phyloP scores from a whole-genome alignment of 2,329 filamentous ascomycete species.

The Colletotrichum endophyticum region DNA sequence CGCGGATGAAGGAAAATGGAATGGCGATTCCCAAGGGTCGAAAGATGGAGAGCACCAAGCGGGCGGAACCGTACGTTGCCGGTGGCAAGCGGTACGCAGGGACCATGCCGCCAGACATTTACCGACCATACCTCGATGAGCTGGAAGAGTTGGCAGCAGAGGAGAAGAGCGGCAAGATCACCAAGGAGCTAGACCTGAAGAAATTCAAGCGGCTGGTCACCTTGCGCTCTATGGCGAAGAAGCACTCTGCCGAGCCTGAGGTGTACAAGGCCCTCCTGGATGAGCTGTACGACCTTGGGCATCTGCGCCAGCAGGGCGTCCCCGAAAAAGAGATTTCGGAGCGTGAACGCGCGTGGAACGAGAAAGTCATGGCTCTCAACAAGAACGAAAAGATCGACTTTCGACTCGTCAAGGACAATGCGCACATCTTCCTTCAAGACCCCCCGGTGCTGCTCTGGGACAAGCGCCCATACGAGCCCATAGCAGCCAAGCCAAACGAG shows the following conservation, averaged over 20 bases:
- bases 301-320: constrained; percentile 23
- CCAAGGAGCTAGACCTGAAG: neutral
- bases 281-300: constrained; percentile 30
- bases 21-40: constrained; percentile 50
- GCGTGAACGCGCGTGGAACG: constrained; percentile 38
- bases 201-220: constrained; percentile 26
- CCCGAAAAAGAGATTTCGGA: constrained; percentile 28
- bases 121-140: constrained; percentile 47
- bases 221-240: constrained; percentile 28
- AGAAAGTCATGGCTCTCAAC: constrained; percentile 34
- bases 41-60: constrained; percentile 36
- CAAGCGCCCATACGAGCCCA: constrained; percentile 71
- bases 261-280: constrained; percentile 37
- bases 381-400: constrained; percentile 40
- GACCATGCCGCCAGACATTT: constrained; percentile 28
- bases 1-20: constrained; percentile 51
- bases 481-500: constrained; percentile 63
- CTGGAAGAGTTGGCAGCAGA: constrained; percentile 42
- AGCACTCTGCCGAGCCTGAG: neutral
- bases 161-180: constrained; percentile 8
- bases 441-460: constrained; percentile 70
- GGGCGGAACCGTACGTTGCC: constrained; percentile 27
- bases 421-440: constrained; percentile 52
- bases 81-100: constrained; percentile 30
- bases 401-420: constrained; percentile 54